These are phyloP conservation scores for Microcos paniculata DNA, from an alignment of 345 rosid genomes.

Conservation along the genomic window DNA sequence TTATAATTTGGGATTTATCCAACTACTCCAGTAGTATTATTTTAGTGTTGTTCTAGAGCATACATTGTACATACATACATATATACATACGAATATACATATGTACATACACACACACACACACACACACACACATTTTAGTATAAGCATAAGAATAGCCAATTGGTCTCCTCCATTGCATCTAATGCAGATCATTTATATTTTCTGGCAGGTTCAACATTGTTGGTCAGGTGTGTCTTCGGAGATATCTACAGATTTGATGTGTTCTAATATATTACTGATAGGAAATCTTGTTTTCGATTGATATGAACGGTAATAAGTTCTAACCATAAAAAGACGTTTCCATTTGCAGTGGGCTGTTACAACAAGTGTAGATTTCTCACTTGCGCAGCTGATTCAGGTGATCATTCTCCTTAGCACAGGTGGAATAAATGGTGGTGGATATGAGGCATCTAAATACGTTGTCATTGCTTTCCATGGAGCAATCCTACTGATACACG, in stretches of 20 bases:
- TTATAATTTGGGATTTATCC: background rate
- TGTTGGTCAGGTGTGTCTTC: slow-evolving; percentile 73
- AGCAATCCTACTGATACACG: slow-evolving; percentile 73
- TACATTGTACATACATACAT: too few species aligned
- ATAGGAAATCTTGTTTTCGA: background rate
- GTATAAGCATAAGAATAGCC: background rate
- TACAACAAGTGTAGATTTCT: slow-evolving; percentile 65
- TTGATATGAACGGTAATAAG: slow-evolving; percentile 9
- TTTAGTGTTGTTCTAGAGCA: background rate
- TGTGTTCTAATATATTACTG: background rate
- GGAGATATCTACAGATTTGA: slow-evolving; percentile 11
- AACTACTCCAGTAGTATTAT: background rate
- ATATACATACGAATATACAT: too few species aligned
- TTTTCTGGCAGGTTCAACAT: slow-evolving; percentile 86
- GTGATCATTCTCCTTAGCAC: slow-evolving; percentile 87
- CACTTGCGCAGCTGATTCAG: slow-evolving; percentile 64
- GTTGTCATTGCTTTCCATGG: slow-evolving; percentile 76
- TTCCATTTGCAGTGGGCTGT: slow-evolving; percentile 85
- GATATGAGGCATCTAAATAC: slow-evolving; percentile 81
- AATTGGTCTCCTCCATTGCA: background rate
- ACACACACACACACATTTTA: background rate
- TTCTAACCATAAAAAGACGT: slow-evolving; percentile 14
- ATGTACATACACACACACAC: too few species aligned
- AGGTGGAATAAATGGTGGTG: slow-evolving; percentile 93
- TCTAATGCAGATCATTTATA: slow-evolving; percentile 25